Base-by-base conservation (phyloP, 441 rosid genomes). In the Dalechampia spathulata region DNA sequence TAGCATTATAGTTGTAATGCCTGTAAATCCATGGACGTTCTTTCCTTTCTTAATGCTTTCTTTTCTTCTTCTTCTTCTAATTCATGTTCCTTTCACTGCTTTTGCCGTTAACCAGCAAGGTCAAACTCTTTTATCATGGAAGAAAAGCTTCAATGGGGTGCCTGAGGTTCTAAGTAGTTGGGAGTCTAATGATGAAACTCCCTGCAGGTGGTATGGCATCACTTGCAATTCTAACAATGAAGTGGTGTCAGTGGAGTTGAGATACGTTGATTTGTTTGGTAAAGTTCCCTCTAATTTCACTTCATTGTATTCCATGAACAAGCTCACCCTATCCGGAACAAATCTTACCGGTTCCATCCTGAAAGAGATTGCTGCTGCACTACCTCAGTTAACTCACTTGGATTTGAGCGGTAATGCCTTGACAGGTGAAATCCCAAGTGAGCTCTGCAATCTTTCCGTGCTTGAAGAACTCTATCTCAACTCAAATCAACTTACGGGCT, bases 311-410 rank as follows among this genome's bases (percentile, higher is more conserved):
- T 65, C 82, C 7, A 57, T 86, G 62, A 73, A 73, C 64, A 76
- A 55, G 74, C 80, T 86, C 5, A 71, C 77, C 38, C 65, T 85
- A 13, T 59, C 77, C 9, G 81, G 82, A 49, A 72, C 80, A 40
- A 85, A 85, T 65, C 81, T 83, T 55, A 81, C 81, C 0, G 94
- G 94, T 39, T 55, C 72, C 6, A 75, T 85, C 63, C 83, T 84
- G 0, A 65, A 44, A 50, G 68, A 76, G 69, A 62, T 86, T 15
- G 76, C 73, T 7, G 14, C 45, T 15, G 20, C 47, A 20, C 81
- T 81, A n/a, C 44, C 62, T 20, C 72, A 67, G 19, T 47, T 83
- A 67, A 66, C 37, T 0, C 61, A 61, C 64, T 53, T 86, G 23
- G 84, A 83, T 62, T 64, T 86, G 67, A 81, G 87, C 36, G 84